Conservation (phyloP, 306 rosid genomes). For the Vigna angularis region DNA sequence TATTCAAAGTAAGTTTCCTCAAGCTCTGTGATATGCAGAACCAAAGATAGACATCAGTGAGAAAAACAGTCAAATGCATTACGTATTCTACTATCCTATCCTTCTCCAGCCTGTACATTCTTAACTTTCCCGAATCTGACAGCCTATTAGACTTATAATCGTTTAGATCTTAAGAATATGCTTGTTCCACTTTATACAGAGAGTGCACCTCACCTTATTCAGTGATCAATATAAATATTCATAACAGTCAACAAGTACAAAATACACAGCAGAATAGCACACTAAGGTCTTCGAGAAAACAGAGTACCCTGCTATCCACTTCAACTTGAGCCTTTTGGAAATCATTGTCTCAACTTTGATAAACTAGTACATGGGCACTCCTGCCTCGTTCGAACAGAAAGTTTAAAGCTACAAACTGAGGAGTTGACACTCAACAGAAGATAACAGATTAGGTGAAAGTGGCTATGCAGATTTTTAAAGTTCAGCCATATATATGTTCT, state of each 20-base stretch:
- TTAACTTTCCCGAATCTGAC: slow-evolving; percentile 18
- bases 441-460: background rate
- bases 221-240: slow-evolving; percentile 13
- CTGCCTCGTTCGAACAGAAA: slow-evolving; percentile 4
- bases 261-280: slow-evolving; percentile 1
- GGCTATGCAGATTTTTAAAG: slow-evolving; percentile 23
- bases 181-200: slow-evolving; percentile 9
- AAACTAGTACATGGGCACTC: slow-evolving; percentile 17
- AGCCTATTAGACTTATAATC: slow-evolving; percentile 3
- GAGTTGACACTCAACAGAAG: background rate
- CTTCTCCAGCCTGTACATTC: background rate
- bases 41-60: background rate
- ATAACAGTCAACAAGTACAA: background rate
- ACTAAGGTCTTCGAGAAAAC: slow-evolving; percentile 12
- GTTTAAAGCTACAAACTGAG: background rate
- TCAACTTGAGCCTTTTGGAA: slow-evolving; percentile 27
- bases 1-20: background rate
- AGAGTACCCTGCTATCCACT: slow-evolving; percentile 22
- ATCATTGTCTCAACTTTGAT: slow-evolving; percentile 24
- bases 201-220: slow-evolving; percentile 6
- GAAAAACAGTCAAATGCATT: slow-evolving; percentile 14
- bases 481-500: slow-evolving; percentile 19
- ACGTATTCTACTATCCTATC: background rate
- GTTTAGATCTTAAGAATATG: slow-evolving; percentile 13
- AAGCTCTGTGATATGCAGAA: background rate